Evolutionary conservation across 768 basidiomycete species (phyloP).

Genomic region (Tricholomella constricta): DNA sequence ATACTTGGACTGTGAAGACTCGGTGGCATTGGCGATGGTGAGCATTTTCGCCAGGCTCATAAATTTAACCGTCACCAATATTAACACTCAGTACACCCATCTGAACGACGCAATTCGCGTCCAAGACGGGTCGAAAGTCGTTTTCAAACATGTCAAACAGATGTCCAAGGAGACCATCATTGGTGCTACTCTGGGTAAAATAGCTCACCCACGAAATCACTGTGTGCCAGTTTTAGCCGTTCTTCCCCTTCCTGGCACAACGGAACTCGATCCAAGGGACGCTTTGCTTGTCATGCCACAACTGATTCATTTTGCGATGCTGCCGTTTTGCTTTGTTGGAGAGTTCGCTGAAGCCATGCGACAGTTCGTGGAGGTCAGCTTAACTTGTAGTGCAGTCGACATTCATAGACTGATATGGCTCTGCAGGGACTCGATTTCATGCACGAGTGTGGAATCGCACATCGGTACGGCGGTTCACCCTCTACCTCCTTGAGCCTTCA

Average conservation of each 20-base stretch:
- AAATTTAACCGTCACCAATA: background rate
- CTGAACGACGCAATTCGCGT: too few relatives aligned
- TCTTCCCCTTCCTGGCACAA: too few relatives aligned
- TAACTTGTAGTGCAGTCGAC: too few relatives aligned
- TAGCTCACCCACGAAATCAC: slow-evolving; percentile 11
- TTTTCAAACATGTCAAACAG: slow-evolving; percentile 3
- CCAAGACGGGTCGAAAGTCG: too few relatives aligned
- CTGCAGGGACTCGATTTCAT: slow-evolving; percentile 7
- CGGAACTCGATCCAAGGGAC: too few relatives aligned
- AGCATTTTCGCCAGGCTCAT: background rate
- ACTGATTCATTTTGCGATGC: background rate
- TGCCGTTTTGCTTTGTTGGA: slow-evolving; percentile 1
- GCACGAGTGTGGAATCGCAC: background rate
- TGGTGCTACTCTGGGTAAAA: background rate
- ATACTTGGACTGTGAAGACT: too few relatives aligned
- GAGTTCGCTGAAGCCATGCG: background rate
- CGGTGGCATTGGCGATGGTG: background rate
- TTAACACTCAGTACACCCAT: background rate
- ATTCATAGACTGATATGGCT: background rate
- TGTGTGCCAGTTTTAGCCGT: slow-evolving; percentile 17
- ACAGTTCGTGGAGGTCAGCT: background rate
- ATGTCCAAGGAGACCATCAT: slow-evolving; percentile 1
- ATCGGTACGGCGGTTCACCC: background rate
- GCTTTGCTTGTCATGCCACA: slow-evolving; percentile 1
- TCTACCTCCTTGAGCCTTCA: too few relatives aligned